Percentiles rank a stretch among this genome's conserved stretches.
Conservation (phyloP, 2,329 filamentous ascomycete genomes). For the Chaetomium sp. region DNA sequence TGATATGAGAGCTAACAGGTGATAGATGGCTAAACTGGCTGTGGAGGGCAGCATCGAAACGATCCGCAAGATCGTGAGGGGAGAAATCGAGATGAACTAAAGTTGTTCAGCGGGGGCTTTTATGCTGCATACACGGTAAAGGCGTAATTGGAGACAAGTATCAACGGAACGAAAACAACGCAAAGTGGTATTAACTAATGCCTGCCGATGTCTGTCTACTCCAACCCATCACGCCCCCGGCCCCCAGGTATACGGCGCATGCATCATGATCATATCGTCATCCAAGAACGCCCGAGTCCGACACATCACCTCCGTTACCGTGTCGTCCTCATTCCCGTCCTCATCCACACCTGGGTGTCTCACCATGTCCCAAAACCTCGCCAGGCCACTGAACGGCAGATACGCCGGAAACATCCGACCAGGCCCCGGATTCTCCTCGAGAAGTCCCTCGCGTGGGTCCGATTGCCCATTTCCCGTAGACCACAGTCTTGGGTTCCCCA, state of each 20-base stretch:
- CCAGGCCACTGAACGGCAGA: background rate
- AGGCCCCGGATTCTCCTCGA: background rate
- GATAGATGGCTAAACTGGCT: conserved; percentile 24
- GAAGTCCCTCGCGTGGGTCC: background rate
- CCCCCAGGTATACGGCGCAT: background rate
- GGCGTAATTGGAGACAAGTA: too few species aligned
- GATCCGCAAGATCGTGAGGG: conserved; percentile 2
- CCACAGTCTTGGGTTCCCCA: background rate
- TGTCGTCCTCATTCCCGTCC: background rate
- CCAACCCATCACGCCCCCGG: background rate
- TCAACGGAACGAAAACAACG: too few species aligned
- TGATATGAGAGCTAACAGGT: background rate
- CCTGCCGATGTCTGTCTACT: background rate
- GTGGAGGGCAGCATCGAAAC: conserved; percentile 19
- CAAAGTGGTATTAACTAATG: background rate
- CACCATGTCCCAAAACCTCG: conserved; percentile 8
- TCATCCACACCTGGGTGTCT: background rate
- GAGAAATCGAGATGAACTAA: background rate
- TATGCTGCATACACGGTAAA: too few species aligned
- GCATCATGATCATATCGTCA: conserved; percentile 3
- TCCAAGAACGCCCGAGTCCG: background rate
- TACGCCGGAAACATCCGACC: background rate
- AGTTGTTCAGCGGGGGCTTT: background rate
- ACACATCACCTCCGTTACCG: background rate
- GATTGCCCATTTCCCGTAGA: background rate